Evolutionary conservation across 257 asterid species (phyloP).

Genomic region (Plantago elongata): DNA sequence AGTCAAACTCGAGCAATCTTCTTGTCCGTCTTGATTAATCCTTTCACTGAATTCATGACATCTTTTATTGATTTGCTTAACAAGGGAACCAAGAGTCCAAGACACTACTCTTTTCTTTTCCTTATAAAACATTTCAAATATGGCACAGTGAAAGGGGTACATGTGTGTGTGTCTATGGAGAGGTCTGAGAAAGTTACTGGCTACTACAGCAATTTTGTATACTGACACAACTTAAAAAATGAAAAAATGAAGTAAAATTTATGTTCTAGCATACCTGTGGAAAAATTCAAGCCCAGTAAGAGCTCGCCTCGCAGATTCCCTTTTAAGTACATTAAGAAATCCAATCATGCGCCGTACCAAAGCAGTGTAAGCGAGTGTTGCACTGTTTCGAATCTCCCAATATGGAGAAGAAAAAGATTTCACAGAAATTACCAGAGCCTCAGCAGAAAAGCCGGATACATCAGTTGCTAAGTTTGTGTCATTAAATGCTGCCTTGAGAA

Average conservation of each 20-base stretch:
- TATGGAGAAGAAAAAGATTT: constrained; percentile 87
- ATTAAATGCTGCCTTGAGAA: constrained; percentile 81
- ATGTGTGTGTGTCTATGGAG: too few species aligned
- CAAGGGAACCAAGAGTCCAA: too few species aligned
- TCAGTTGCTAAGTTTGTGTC: constrained; percentile 94
- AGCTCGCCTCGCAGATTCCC: constrained; percentile 90
- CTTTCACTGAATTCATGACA: too few species aligned
- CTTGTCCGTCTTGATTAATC: not conserved
- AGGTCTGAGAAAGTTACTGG: too few species aligned
- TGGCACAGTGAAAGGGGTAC: too few species aligned
- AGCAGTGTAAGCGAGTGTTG: constrained; percentile 94
- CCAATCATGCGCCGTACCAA: constrained; percentile 97
- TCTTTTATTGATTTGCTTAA: too few species aligned
- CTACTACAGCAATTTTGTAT: not conserved
- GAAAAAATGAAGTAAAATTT: constrained; percentile 1
- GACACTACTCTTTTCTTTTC: too few species aligned
- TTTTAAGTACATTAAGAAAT: constrained; percentile 83
- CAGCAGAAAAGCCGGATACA: constrained; percentile 88
- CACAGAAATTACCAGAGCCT: constrained; percentile 71
- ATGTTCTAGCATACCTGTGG: constrained; percentile 55
- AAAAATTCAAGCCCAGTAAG: constrained; percentile 91
- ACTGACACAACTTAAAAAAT: not conserved
- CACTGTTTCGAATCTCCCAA: constrained; percentile 98
- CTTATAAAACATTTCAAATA: too few species aligned
- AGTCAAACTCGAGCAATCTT: constrained; percentile 1